Evolutionary conservation across 2,329 filamentous ascomycete genomes (phyloP).

Genomic region (Didymella glomerata): DNA sequence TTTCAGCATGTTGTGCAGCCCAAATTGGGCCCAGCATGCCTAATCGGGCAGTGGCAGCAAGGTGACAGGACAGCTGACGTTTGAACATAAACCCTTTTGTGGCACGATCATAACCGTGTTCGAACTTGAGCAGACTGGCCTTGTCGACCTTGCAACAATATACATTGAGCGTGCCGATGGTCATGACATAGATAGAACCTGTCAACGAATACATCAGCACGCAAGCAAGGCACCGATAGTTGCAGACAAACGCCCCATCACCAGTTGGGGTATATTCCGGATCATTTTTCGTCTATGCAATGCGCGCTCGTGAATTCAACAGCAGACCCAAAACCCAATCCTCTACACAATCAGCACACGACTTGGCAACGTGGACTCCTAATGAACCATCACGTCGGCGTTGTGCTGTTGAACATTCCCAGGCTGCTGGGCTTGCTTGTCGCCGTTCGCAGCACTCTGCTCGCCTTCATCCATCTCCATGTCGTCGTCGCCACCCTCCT

Average conservation of each 20-base stretch:
- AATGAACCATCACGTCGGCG: conserved; percentile 55
- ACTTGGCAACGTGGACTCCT: conserved; percentile 16
- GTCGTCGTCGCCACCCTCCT: conserved; percentile 63
- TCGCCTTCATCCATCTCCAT: conserved; percentile 67
- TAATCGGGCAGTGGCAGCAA: conserved; percentile 4
- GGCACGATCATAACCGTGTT: background rate
- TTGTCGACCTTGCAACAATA: background rate
- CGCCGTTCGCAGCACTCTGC: conserved; percentile 44
- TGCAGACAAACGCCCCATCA: conserved; percentile 4
- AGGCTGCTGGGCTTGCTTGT: conserved; percentile 41
- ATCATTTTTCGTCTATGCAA: conserved; percentile 18
- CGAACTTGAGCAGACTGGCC: background rate
- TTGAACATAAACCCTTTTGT: background rate
- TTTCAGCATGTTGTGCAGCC: conserved; percentile 24
- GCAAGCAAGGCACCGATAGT: background rate
- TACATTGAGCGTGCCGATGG: background rate
- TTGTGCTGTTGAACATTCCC: conserved; percentile 33
- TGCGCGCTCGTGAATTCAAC: conserved; percentile 19
- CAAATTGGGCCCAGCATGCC: conserved; percentile 19
- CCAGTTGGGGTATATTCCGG: conserved; percentile 11
- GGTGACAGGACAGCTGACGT: background rate
- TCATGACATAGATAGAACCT: background rate
- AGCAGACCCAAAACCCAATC: conserved; percentile 7
- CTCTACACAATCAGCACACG: conserved; percentile 2
- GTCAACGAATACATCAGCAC: background rate